Conservation (phyloP, 2,329 filamentous ascomycete genomes). For the Achaetomium macrosporum region DNA sequence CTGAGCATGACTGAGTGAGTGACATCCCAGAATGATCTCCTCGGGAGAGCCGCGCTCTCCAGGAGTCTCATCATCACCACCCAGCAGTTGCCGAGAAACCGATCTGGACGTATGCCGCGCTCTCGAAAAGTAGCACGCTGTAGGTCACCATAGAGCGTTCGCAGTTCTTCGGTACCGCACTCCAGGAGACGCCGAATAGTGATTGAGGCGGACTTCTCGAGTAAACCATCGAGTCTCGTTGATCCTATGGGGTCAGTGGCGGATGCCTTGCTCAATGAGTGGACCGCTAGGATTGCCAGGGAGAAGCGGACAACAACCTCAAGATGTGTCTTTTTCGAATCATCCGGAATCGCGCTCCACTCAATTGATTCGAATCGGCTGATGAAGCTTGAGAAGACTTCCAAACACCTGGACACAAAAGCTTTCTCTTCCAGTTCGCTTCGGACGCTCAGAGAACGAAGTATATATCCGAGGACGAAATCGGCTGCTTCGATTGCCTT, state of each 20-base stretch:
- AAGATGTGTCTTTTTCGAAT: slow-evolving; percentile 22
- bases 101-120: slow-evolving; percentile 45
- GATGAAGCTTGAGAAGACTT: slow-evolving; percentile 39
- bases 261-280: slow-evolving; percentile 39
- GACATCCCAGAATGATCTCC: slow-evolving; percentile 57
- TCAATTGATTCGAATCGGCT: slow-evolving; percentile 30
- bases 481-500: slow-evolving; percentile 31
- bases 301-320: slow-evolving; percentile 35
- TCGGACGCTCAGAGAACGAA: slow-evolving; percentile 37
- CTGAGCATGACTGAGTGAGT: slow-evolving; percentile 39
- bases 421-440: slow-evolving; percentile 32
- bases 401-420: slow-evolving; percentile 40
- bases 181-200: slow-evolving; percentile 37
- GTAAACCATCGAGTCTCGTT: slow-evolving; percentile 43
- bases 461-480: slow-evolving; percentile 46
- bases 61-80: slow-evolving; percentile 51
- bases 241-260: slow-evolving; percentile 30
- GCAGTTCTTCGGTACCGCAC: slow-evolving; percentile 39
- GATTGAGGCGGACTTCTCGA: slow-evolving; percentile 38
- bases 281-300: slow-evolving; percentile 34
- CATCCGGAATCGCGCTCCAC: slow-evolving; percentile 1
- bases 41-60: slow-evolving; percentile 44
- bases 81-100: slow-evolving; percentile 49
- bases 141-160: slow-evolving; percentile 43
- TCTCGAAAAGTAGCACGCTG: slow-evolving; percentile 42